Conservation (phyloP, 192 early-diverging fungal species). For the Coemansia sp. region DNA sequence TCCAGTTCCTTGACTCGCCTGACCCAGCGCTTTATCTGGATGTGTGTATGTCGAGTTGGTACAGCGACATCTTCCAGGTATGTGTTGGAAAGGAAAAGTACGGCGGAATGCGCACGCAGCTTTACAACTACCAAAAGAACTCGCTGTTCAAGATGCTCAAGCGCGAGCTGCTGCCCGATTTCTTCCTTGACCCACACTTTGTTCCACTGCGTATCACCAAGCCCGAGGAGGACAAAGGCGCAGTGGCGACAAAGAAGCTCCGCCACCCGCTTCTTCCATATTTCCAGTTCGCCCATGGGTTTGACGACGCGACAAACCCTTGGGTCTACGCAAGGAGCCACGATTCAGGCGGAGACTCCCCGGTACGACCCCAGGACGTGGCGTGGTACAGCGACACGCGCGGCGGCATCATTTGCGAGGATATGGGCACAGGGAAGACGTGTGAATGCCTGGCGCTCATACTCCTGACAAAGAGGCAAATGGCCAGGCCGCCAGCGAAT, state of each 20-base stretch:
- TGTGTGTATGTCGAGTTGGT: conserved; percentile 30
- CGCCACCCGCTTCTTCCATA: conserved; percentile 41
- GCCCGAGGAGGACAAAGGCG: conserved; percentile 14
- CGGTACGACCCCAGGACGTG: conserved; percentile 27
- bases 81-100: conserved; percentile 23
- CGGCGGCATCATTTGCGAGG: conserved; percentile 83
- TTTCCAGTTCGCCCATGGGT: conserved; percentile 41
- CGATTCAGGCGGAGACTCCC: conserved; percentile 18
- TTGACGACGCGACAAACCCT: conserved; percentile 29
- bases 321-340: conserved; percentile 31
- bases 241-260: conserved; percentile 13
- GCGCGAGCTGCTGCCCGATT: conserved; percentile 64
- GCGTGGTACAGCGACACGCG: conserved; percentile 45
- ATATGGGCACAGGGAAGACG: conserved; percentile 90
- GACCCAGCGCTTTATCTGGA: conserved; percentile 33
- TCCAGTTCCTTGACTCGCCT: conserved; percentile 48
- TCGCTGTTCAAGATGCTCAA: conserved; percentile 74
- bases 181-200: conserved; percentile 56
- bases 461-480: conserved; percentile 63
- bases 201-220: conserved; percentile 43
- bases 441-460: conserved; percentile 71
- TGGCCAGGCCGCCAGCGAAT: conserved; percentile 43
- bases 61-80: conserved; percentile 45
- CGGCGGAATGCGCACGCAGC: conserved; percentile 51
- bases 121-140: conserved; percentile 66